Base-by-base conservation (phyloP, 257 asterid genomes). In the Solanum habrochaites region DNA sequence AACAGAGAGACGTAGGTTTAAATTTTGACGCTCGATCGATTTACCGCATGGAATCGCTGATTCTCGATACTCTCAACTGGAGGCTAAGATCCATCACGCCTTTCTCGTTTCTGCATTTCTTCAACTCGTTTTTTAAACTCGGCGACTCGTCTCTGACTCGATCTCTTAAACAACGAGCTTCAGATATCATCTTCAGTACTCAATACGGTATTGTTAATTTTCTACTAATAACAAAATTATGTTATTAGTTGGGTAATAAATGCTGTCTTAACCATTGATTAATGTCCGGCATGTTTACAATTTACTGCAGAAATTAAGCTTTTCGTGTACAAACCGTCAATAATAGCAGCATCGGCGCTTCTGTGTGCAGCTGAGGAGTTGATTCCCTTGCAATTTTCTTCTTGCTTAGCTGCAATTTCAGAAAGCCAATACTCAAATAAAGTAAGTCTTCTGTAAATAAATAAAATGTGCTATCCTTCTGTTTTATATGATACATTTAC, bases 81-180 rank as follows among this genome's bases (percentile, higher is more conserved):
- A 90, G 96, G 73, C 89, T 92, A 92, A 90, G 96, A 45, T 93
- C 93, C 7, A 87, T 93, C 85, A 93, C 96, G 35, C 96, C 96
- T 49, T 92, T 93, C 90, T 92, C 96, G 12, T 93, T 93, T 60
- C 93, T 93, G 87, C 88, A 84, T 16, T 87, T 86, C 85, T 93
- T 92, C 73, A 29, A 89, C 83, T 90, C 95, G 23, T 42, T 91
- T 31, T 75, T 90, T 60, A 23, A 90, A 2, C 73, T 81, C 71
- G 60, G 88, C 11, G 93, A 90, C 89, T 67, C 92, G 77, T 83
- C 78, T 56, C 60, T 89, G 78, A n/a, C 86, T 87, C 87, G 58
- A 21, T 83, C 91, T 81, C 92, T 93, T 67, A 86, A 81, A 40
- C 83, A 45, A 56, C 86, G 92, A 84, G 92, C 94, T 64, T 91